Percentiles rank a stretch among this genome's conserved stretches.
phyloP scores from a whole-genome alignment of 2,329 filamentous ascomycete species.

The Cercospora zeae-maydis region DNA sequence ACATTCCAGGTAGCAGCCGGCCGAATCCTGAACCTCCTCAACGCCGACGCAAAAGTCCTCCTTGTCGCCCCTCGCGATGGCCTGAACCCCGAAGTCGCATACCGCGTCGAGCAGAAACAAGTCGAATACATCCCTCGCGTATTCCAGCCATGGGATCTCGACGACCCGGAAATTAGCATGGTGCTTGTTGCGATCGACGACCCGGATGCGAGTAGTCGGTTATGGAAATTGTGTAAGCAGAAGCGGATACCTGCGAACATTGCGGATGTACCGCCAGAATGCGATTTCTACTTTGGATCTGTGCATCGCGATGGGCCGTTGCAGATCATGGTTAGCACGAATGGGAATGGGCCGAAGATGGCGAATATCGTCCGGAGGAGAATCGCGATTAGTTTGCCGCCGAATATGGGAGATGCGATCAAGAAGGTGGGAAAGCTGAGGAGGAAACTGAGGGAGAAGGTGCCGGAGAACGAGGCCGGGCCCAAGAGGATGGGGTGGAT shows the following conservation, averaged over 20 bases:
- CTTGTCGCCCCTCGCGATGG: slow-evolving; percentile 77
- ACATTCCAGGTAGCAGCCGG: slow-evolving; percentile 78
- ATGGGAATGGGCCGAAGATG: slow-evolving; percentile 89
- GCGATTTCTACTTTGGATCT: slow-evolving; percentile 98
- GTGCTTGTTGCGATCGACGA: slow-evolving; percentile 93
- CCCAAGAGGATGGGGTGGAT: slow-evolving; percentile 95
- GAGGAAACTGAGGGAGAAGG: slow-evolving; percentile 71
- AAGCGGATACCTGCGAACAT: slow-evolving; percentile 85
- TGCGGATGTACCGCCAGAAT: slow-evolving; percentile 92
- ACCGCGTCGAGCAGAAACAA: slow-evolving; percentile 70
- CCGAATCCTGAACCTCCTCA: slow-evolving; percentile 88
- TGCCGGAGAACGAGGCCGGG: slow-evolving; percentile 68
- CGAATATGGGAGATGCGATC: slow-evolving; percentile 79
- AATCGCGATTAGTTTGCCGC: slow-evolving; percentile 73
- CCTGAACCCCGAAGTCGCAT: slow-evolving; percentile 82
- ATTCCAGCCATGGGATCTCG: slow-evolving; percentile 83
- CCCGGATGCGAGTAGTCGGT: slow-evolving; percentile 78
- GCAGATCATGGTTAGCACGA: slow-evolving; percentile 98
- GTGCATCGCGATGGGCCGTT: slow-evolving; percentile 91
- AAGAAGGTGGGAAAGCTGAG: slow-evolving; percentile 77
- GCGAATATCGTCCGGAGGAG: slow-evolving; percentile 80
- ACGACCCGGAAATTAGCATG: slow-evolving; percentile 67
- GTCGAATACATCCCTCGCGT: slow-evolving; percentile 76
- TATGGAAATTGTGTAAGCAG: slow-evolving; percentile 93
- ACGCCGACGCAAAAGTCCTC: slow-evolving; percentile 87